A percentile compares a stretch with the other conserved stretches of the same genome.
Conservation (phyloP, 2,329 filamentous ascomycete species). For the Aspergillus sp. region DNA sequence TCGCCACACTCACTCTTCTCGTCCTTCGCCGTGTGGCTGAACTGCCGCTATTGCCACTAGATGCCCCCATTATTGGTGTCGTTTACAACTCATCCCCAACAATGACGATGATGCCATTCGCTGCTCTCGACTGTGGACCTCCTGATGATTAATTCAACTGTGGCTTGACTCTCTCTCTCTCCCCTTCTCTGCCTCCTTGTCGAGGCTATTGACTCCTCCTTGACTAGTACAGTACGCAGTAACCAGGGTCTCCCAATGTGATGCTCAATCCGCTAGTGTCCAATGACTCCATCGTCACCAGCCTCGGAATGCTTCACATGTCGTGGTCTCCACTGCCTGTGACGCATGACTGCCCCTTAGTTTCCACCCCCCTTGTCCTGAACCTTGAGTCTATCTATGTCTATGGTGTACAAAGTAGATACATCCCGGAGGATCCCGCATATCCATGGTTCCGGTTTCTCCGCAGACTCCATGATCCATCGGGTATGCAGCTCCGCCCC, state of each 20-base stretch:
- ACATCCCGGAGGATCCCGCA: not conserved
- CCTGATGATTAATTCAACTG: not conserved
- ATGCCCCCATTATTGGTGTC: not conserved
- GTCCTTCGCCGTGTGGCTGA: not conserved
- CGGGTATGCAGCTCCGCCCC: constrained; percentile 2
- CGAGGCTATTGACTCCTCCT: not conserved
- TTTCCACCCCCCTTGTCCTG: not conserved
- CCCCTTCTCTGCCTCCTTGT: not conserved
- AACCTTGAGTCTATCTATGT: not conserved
- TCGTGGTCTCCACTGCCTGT: not conserved
- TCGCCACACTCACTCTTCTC: not conserved
- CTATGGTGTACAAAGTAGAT: too few species aligned
- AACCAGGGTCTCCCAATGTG: not conserved
- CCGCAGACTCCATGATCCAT: not conserved
- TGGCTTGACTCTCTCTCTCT: not conserved
- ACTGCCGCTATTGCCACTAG: constrained; percentile 1
- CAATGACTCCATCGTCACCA: not conserved
- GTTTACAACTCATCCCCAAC: not conserved
- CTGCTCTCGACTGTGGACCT: not conserved
- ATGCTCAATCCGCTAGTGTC: not conserved
- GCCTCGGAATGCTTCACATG: not conserved
- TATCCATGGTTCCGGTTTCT: constrained; percentile 1
- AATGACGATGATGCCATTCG: not conserved
- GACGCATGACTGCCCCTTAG: not conserved
- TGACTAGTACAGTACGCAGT: not conserved